phyloP scores from a whole-genome alignment of 768 basidiomycete species.

The Dioszegia crocea region DNA sequence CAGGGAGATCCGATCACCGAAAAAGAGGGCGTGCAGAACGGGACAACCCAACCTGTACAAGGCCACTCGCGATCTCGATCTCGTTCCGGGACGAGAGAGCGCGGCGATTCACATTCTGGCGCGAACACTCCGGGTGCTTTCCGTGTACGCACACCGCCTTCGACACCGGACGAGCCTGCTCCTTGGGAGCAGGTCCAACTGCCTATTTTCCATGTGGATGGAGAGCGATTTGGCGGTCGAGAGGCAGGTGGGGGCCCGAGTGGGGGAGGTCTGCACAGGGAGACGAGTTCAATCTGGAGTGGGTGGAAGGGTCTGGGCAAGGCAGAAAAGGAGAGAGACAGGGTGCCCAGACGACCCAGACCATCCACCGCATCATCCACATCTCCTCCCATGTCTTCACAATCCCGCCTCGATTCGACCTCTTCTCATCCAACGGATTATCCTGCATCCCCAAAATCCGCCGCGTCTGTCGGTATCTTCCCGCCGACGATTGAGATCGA shows the following conservation, averaged over 20 bases:
- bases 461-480: not conserved
- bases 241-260: not conserved
- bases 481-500: not conserved
- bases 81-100: not conserved
- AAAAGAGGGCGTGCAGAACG: no score
- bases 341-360: not conserved
- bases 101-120: not conserved
- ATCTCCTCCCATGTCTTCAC: not conserved
- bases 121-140: not conserved
- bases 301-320: constrained; percentile 8
- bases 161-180: constrained; percentile 8
- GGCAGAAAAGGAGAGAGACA: not conserved
- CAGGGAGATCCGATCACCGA: no score
- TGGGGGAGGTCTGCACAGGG: not conserved
- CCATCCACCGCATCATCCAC: constrained; percentile 11
- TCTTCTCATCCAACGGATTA: not conserved
- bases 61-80: not conserved
- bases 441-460: constrained; percentile 2
- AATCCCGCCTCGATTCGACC: constrained; percentile 3
- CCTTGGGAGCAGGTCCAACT: constrained; percentile 48
- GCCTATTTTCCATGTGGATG: constrained; percentile 46
- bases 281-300: constrained; percentile 6
- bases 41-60: no score
- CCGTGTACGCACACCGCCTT: not conserved
- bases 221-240: constrained; percentile 33